Base-by-base conservation (phyloP, 768 basidiomycete genomes). In the Mycena vitilis region DNA sequence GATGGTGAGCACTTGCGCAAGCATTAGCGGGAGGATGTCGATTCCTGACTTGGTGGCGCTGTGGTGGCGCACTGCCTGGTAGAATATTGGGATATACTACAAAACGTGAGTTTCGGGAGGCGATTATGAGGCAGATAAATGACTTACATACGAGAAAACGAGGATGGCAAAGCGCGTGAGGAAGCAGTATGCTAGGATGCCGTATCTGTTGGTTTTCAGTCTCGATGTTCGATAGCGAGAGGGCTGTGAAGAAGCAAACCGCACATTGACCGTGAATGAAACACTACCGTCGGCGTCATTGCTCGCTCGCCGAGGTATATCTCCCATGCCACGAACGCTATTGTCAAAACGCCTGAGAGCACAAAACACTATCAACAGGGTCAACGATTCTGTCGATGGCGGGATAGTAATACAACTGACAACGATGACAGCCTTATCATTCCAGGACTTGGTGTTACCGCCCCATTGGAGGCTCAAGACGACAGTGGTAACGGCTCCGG, bases 381-480 rank as follows among this genome's bases (percentile, higher is more conserved):
- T 42, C 12, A 20, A 11, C 0, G 2, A 13, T 20, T 40, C 40
- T 30, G 30, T 30, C 2, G 22, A 42, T 11, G 7, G n/a, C 22
- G 13, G 44, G 4, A 4, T 12, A 11, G 13, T 9, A 11, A 10
- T 30, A 23, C 6, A 45, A 45, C 38, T 44, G 9, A 57, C 63
- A 40, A 75, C 55, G 38, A 71, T 71, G 22, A 62, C 60, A 20
- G 25, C 44, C 48, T 57, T 63, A 48, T 63, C 60, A 22, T 65
- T 70, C 85, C 85, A 86, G 0, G 81, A 75, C 69, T 81, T 81
- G 20, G 75, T 73, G 73, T 81, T 80, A 0, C 84, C 84, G 36
- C 83, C 84, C 80, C 81, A 83, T 60, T 82, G 80, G 2, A 85
- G 72, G 4, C 83, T 79, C 6, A 85, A 74, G 16, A 84, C 75